These are phyloP conservation scores for Emericellopsis terricola DNA, from an alignment of 495 filamentous ascomycete genomes.

Conservation along the genomic window DNA sequence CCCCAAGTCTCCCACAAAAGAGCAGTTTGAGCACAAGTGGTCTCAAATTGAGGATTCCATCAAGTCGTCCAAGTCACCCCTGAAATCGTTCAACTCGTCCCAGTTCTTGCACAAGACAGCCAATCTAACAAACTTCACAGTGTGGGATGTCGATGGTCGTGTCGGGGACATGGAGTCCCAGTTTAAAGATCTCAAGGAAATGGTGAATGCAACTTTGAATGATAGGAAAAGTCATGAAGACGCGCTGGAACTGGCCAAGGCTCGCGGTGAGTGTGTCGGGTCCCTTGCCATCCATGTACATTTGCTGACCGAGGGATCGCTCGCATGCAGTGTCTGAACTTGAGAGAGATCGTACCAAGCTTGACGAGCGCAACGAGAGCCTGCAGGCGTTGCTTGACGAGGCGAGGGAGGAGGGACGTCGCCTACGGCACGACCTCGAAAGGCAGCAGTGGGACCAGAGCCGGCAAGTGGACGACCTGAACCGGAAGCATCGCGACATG, in stretches of 20 bases:
- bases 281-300: background rate
- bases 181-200: constrained; percentile 37
- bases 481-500: constrained; percentile 17
- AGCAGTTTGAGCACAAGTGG: constrained; percentile 4
- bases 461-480: constrained; percentile 21
- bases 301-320: constrained; percentile 2
- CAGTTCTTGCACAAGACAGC: constrained; percentile 55
- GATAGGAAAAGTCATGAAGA: constrained; percentile 50
- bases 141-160: constrained; percentile 51
- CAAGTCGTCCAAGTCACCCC: constrained; percentile 10
- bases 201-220: constrained; percentile 40
- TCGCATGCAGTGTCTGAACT: constrained; percentile 43
- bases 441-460: constrained; percentile 14
- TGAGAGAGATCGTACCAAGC: constrained; percentile 37
- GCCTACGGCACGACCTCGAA: constrained; percentile 11
- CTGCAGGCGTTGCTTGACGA: constrained; percentile 42
- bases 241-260: constrained; percentile 49
- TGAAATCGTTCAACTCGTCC: background rate
- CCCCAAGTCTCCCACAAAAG: constrained; percentile 7
- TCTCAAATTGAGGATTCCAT: constrained; percentile 3
- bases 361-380: constrained; percentile 34
- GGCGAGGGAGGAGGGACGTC: constrained; percentile 22
- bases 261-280: constrained; percentile 37
- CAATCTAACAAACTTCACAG: constrained; percentile 38
- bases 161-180: constrained; percentile 48